phyloP scores from a whole-genome alignment of 1,139 yeast species.

The Kodamaea anthophila region DNA sequence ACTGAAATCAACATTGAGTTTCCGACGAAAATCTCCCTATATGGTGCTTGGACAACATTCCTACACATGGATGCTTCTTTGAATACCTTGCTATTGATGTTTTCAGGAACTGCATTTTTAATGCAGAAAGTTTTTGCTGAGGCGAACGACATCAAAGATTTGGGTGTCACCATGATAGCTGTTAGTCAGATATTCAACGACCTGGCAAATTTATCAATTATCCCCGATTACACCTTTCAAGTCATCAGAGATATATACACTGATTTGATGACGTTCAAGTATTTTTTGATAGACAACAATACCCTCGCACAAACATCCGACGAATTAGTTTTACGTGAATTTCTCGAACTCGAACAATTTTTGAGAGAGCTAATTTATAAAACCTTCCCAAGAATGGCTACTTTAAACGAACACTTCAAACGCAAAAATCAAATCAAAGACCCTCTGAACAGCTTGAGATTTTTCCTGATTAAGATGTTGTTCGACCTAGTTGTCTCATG shows the following conservation, averaged over 20 bases:
- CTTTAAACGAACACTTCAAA: constrained; percentile 22
- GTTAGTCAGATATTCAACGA: constrained; percentile 22
- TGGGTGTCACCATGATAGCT: constrained; percentile 23
- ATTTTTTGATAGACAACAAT: constrained; percentile 13
- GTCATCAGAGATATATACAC: constrained; percentile 22
- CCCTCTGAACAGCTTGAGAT: constrained; percentile 13
- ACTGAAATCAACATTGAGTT: constrained; percentile 28
- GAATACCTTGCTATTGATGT: constrained; percentile 27
- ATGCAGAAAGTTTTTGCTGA: constrained; percentile 23
- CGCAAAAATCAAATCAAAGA: constrained; percentile 12
- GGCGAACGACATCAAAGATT: constrained; percentile 14
- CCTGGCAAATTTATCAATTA: constrained; percentile 20
- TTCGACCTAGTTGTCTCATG: constrained; percentile 30
- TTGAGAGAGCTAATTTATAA: constrained; percentile 22
- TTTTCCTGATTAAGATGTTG: constrained; percentile 22
- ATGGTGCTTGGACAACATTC: constrained; percentile 33
- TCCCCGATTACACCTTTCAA: constrained; percentile 33
- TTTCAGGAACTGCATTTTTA: constrained; percentile 32
- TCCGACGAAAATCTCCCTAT: constrained; percentile 33
- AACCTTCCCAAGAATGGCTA: constrained; percentile 22
- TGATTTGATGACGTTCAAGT: constrained; percentile 20
- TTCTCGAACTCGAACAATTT: constrained; percentile 26
- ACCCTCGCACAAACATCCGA: constrained; percentile 9
- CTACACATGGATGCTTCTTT: constrained; percentile 30
- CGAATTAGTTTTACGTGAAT: constrained; percentile 10